phyloP scores from a whole-genome alignment of 306 rosid genomes.

The Neltuma alba region DNA sequence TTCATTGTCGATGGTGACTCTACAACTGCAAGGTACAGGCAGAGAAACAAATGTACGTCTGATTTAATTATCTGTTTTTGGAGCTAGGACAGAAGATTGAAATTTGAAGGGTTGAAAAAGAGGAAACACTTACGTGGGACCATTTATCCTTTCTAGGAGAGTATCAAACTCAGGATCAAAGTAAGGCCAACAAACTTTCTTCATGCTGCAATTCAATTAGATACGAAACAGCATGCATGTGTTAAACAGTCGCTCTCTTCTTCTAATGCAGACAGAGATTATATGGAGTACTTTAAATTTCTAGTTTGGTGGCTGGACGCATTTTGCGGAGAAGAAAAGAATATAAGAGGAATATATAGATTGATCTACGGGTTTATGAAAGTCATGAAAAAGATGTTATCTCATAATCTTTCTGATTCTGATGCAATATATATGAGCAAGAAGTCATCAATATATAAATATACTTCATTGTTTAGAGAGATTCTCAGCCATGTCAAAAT shows the following conservation, averaged over 20 bases:
- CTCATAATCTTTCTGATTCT: neutral
- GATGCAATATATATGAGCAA: neutral
- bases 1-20: constrained; percentile 71
- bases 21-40: constrained; percentile 47
- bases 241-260: neutral
- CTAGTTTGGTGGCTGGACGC: constrained; percentile 1
- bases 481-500: neutral
- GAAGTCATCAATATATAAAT: neutral
- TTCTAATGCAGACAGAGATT: neutral
- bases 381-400: neutral
- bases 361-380: neutral
- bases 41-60: neutral
- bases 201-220: constrained; percentile 49
- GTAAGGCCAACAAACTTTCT: constrained; percentile 68
- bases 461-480: no score
- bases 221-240: constrained; percentile 16
- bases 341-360: neutral
- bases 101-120: neutral
- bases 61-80: neutral
- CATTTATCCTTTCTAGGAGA: constrained; percentile 65
- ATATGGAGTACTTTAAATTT: neutral
- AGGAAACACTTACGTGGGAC: constrained; percentile 61
- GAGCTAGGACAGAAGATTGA: constrained; percentile 2
- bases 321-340: neutral
- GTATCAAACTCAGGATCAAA: constrained; percentile 78